Conservation (phyloP, 805 yeast species). For the Maudiozyma pseudohumilis region DNA sequence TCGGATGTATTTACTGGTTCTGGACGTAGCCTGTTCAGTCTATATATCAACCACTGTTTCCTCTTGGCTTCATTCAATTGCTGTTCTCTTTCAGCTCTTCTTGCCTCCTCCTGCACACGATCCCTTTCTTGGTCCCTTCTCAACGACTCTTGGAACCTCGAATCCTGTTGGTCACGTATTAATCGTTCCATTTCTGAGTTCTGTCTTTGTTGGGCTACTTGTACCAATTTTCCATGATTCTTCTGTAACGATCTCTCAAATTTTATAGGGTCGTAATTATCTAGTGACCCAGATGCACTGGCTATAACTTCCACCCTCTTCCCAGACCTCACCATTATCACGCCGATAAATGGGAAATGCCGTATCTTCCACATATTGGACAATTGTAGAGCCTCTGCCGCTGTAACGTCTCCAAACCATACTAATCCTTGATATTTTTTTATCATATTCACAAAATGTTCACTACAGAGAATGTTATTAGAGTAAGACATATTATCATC, state of each 20-base stretch:
- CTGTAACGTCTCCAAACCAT: slow-evolving; percentile 85
- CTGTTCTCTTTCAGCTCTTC: slow-evolving; percentile 22
- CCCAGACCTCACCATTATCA: slow-evolving; percentile 56
- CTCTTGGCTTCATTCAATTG: slow-evolving; percentile 15
- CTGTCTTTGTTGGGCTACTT: slow-evolving; percentile 54
- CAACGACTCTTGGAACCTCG: slow-evolving; percentile 63
- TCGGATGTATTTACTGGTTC: slow-evolving; percentile 24
- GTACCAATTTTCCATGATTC: slow-evolving; percentile 32
- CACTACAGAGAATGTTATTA: slow-evolving; percentile 43
- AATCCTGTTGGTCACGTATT: slow-evolving; percentile 63
- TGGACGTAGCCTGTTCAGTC: slow-evolving; percentile 27
- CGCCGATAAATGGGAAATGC: slow-evolving; percentile 72
- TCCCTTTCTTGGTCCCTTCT: slow-evolving; percentile 53
- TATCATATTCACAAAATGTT: slow-evolving; percentile 38
- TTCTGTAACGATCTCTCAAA: slow-evolving; percentile 18
- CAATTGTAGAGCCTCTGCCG: slow-evolving; percentile 75
- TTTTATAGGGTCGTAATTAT: slow-evolving; percentile 10
- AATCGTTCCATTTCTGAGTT: slow-evolving; percentile 48
- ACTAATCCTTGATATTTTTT: slow-evolving; percentile 45
- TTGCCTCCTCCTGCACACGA: slow-evolving; percentile 19
- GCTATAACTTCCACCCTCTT: slow-evolving; percentile 25
- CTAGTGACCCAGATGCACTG: slow-evolving; percentile 18
- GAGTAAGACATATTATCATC: slow-evolving; percentile 50
- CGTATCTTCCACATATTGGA: slow-evolving; percentile 65
- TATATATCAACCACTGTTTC: slow-evolving; percentile 43